Evolutionary conservation across 1,284 basidiomycete genomes (phyloP).

Genomic region (Ustilago curta): DNA sequence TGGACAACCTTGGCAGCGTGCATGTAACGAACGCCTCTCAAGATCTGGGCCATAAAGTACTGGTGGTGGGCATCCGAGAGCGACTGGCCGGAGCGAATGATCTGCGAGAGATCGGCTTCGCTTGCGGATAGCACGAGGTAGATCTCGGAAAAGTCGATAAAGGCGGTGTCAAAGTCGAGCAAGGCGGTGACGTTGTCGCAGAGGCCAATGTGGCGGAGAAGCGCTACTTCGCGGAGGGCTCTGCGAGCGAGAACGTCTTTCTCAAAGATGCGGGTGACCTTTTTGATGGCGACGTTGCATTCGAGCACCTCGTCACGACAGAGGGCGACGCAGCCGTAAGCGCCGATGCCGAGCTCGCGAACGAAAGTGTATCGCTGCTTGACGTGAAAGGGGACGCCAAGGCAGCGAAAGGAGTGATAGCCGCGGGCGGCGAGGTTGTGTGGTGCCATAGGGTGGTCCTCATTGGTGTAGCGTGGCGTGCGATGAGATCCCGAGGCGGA

Average conservation of each 20-base stretch:
- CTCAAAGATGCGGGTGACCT: conserved; percentile 67
- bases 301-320: conserved; percentile 59
- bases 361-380: conserved; percentile 64
- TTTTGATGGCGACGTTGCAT: conserved; percentile 68
- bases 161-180: conserved; percentile 68
- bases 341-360: conserved; percentile 67
- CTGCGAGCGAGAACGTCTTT: conserved; percentile 65
- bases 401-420: conserved; percentile 66
- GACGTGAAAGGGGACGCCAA: conserved; percentile 67
- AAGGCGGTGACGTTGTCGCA: conserved; percentile 65
- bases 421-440: conserved; percentile 63
- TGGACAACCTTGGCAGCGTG: conserved; percentile 66
- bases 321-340: conserved; percentile 68
- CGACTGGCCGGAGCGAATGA: conserved; percentile 64
- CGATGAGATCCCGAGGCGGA: conserved; percentile 31
- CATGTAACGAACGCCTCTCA: conserved; percentile 66
- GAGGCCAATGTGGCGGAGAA: conserved; percentile 58
- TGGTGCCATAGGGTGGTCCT: conserved; percentile 64
- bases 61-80: conserved; percentile 66
- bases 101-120: conserved; percentile 67
- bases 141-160: conserved; percentile 68
- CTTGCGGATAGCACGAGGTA: conserved; percentile 65
- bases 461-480: conserved; percentile 52
- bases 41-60: conserved; percentile 67
- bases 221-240: conserved; percentile 64